These are phyloP conservation scores for Leishmania braziliensis DNA, from an alignment of 208 protist genomes.

Conservation along the genomic window DNA sequence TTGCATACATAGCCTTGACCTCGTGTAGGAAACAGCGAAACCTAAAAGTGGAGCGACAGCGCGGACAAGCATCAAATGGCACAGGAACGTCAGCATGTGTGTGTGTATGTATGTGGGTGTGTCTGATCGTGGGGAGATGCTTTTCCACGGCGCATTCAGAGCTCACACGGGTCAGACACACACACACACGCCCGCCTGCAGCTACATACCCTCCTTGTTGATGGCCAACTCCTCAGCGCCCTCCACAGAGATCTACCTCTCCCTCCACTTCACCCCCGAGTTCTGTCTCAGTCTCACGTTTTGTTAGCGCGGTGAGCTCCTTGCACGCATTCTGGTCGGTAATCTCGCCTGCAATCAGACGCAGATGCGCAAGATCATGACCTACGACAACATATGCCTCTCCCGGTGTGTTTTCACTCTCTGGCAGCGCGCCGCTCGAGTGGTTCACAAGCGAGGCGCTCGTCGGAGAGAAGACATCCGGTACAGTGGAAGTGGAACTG, in stretches of 20 bases:
- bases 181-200: not conserved
- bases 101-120: not conserved
- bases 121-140: too few relatives aligned
- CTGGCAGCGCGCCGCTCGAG: not conserved
- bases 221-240: not conserved
- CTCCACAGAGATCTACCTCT: too few relatives aligned
- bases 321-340: not conserved
- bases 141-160: not conserved
- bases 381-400: not conserved
- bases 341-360: slow-evolving; percentile 18
- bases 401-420: not conserved
- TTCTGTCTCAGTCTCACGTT: not conserved
- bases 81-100: not conserved
- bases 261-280: not conserved
- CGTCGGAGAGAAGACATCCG: slow-evolving; percentile 3
- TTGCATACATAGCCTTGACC: not conserved
- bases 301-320: slow-evolving; percentile 8
- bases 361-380: slow-evolving; percentile 16
- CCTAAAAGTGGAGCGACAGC: not conserved
- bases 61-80: not conserved
- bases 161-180: not conserved
- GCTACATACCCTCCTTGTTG: not conserved
- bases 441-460: not conserved
- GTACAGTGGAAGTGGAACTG: slow-evolving; percentile 21
- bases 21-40: not conserved